Percentiles rank a stretch among this genome's conserved stretches.
Conservation (phyloP, 2,329 filamentous ascomycete species). For the Dissoconium aciculare region DNA sequence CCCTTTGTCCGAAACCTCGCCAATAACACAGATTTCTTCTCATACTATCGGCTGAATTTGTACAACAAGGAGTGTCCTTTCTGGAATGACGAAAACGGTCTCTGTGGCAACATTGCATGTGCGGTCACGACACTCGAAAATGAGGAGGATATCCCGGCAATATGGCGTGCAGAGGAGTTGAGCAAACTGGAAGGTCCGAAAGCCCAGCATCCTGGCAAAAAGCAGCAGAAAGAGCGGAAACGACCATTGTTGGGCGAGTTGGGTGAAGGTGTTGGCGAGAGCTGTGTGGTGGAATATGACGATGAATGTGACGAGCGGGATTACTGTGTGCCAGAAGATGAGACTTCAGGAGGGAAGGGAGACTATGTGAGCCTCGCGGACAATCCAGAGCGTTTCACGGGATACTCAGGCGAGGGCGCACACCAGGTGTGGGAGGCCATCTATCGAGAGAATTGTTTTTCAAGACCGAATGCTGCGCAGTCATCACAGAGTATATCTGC, state of each 20-base stretch:
- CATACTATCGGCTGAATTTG: conserved; percentile 87
- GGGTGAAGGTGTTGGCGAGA: conserved; percentile 79
- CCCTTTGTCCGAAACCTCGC: conserved; percentile 70
- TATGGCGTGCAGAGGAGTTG: conserved; percentile 84
- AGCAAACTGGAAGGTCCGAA: conserved; percentile 84
- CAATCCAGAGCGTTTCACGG: conserved; percentile 92
- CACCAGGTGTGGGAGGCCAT: conserved; percentile 93
- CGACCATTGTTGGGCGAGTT: conserved; percentile 67
- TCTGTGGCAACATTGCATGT: conserved; percentile 95
- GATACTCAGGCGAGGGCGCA: conserved; percentile 72
- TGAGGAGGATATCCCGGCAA: conserved; percentile 79
- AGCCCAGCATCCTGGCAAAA: conserved; percentile 72
- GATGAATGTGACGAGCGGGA: conserved; percentile 94
- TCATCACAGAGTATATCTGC: conserved; percentile 13
- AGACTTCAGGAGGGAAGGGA: conserved; percentile 70
- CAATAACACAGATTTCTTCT: conserved; percentile 87
- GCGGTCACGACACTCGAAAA: conserved; percentile 90
- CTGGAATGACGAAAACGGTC: conserved; percentile 82
- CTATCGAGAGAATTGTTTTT: conserved; percentile 94
- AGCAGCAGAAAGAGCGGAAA: conserved; percentile 53
- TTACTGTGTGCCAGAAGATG: conserved; percentile 92
- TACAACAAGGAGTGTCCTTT: conserved; percentile 93
- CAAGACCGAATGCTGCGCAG: conserved; percentile 23
- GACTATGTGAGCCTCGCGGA: conserved; percentile 91
- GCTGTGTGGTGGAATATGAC: conserved; percentile 92